Evolutionary conservation across 106 monocot genomes (phyloP).

Genomic region (Apostasia ramifera): DNA sequence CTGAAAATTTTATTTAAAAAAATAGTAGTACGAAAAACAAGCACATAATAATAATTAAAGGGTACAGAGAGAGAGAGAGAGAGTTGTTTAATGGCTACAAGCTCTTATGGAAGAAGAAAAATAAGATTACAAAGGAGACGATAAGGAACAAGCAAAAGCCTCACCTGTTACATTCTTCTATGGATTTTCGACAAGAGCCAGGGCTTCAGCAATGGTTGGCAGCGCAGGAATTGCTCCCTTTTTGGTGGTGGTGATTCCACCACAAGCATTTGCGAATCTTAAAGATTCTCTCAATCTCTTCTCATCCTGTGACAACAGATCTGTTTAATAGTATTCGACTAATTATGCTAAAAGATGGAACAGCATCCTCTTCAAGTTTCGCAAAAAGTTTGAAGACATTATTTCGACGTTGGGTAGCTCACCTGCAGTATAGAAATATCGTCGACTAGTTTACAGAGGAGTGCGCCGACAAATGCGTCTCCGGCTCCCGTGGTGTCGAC

Average conservation of each 20-base stretch:
- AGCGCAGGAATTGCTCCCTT: constrained; percentile 91
- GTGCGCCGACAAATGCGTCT: constrained; percentile 81
- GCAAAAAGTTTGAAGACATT: too few species aligned
- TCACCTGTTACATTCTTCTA: background rate
- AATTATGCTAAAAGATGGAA: too few species aligned
- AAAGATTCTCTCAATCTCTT: constrained; percentile 54
- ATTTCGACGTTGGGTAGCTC: background rate
- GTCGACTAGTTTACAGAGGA: constrained; percentile 43
- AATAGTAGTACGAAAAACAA: too few species aligned
- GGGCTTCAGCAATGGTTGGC: constrained; percentile 50
- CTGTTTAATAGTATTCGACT: too few species aligned
- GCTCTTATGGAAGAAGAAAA: background rate
- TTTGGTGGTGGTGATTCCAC: constrained; percentile 88
- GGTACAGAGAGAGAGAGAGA: background rate
- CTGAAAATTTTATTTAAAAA: too few species aligned
- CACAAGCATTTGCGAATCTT: constrained; percentile 65
- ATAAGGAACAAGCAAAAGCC: too few species aligned
- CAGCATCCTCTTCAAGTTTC: too few species aligned
- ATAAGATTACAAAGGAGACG: background rate
- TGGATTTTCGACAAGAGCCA: constrained; percentile 25
- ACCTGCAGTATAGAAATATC: constrained; percentile 71
- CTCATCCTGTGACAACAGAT: constrained; percentile 52
- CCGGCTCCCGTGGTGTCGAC: constrained; percentile 94
- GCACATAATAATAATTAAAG: too few species aligned
- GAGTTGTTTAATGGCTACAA: background rate